These are phyloP conservation scores for Singerocomus rubriflavus DNA, from an alignment of 1,284 basidiomycete genomes.

Conservation along the genomic window DNA sequence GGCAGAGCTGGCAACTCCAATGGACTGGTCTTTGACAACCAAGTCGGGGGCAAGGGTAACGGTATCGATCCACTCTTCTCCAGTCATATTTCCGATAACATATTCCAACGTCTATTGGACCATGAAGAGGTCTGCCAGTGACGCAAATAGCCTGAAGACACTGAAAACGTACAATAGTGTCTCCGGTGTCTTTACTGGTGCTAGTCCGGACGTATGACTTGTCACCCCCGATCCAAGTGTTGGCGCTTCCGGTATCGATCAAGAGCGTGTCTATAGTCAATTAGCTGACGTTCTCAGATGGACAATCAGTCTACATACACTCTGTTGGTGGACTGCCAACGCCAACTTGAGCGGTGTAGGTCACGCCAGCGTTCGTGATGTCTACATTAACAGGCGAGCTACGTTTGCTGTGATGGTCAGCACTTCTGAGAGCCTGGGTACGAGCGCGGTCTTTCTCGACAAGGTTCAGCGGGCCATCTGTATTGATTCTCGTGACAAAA, in stretches of 20 bases:
- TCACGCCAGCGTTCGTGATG: conserved; percentile 19
- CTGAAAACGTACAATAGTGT: no score
- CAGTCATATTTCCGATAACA: no score
- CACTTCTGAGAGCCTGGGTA: conserved; percentile 9
- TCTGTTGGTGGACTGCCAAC: conserved; percentile 43
- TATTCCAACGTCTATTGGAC: no score
- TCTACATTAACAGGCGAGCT: not conserved
- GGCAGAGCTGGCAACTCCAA: conserved; percentile 43
- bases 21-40: conserved; percentile 48
- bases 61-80: conserved; percentile 34
- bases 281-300: no score
- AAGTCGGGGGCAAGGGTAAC: conserved; percentile 43
- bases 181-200: no score
- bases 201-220: no score
- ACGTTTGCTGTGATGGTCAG: conserved; percentile 8
- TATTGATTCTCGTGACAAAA: conserved; percentile 15
- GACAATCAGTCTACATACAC: no score
- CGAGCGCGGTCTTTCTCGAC: conserved; percentile 23
- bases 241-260: no score
- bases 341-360: conserved; percentile 38
- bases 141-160: no score
- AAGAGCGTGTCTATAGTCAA: no score
- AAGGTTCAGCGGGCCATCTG: not conserved
- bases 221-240: no score
- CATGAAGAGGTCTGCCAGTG: no score